These are phyloP conservation scores for Vigna mungo DNA, from an alignment of 306 rosid genomes.

Conservation along the genomic window DNA sequence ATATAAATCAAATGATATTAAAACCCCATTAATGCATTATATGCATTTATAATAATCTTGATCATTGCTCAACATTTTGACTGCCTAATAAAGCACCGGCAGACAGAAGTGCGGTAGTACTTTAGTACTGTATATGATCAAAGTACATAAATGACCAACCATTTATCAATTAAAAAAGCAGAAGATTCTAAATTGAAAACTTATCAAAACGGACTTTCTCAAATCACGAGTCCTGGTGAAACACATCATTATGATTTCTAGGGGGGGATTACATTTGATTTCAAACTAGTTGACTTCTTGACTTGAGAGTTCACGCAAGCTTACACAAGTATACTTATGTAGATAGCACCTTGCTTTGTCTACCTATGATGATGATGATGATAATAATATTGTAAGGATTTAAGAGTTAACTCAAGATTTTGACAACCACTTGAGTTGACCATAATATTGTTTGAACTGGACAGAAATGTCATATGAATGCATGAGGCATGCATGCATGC, in stretches of 20 bases:
- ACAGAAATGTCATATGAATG: conserved; percentile 3
- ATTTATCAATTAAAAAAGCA: not conserved
- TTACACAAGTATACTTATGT: not conserved
- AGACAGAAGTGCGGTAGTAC: not conserved
- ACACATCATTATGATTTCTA: not conserved
- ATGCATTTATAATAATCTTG: too few species aligned
- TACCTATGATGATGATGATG: not conserved
- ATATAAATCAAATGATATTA: too few species aligned
- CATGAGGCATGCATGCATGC: not conserved
- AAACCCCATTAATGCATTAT: not conserved
- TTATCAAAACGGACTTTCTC: not conserved
- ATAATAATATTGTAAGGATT: not conserved
- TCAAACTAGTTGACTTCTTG: not conserved
- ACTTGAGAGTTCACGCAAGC: not conserved
- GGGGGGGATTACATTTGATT: too few species aligned
- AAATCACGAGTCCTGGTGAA: not conserved
- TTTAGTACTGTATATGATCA: not conserved
- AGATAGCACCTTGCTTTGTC: not conserved
- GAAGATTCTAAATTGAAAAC: not conserved
- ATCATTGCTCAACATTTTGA: too few species aligned
- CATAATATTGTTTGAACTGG: conserved; percentile 18
- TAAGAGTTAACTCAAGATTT: too few species aligned
- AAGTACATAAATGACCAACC: not conserved
- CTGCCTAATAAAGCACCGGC: not conserved
- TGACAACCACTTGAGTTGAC: not conserved